phyloP scores from a whole-genome alignment of 1,284 basidiomycete species.

The Apiotrichum laibachii region DNA sequence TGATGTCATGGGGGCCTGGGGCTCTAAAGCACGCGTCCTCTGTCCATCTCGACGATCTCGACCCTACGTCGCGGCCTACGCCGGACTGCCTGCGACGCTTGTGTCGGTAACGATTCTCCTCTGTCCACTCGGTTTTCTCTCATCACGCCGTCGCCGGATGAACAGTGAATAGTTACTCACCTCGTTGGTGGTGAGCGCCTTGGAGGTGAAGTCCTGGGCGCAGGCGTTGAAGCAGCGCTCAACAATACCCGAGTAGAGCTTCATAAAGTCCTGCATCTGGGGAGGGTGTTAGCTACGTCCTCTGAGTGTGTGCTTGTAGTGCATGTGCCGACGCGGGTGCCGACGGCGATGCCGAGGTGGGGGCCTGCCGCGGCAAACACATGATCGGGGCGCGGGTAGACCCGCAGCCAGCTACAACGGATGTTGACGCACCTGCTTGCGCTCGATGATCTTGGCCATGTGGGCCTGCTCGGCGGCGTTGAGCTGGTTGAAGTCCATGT shows the following conservation, averaged over 20 bases:
- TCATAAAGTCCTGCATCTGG: constrained; percentile 98
- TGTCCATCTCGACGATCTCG: no score
- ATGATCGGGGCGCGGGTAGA: no score
- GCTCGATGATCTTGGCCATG: constrained; percentile 83
- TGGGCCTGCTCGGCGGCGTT: constrained; percentile 83
- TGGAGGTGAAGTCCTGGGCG: constrained; percentile 95
- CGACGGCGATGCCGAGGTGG: no score
- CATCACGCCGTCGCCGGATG: background rate
- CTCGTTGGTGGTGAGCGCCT: constrained; percentile 89
- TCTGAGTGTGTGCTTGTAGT: no score
- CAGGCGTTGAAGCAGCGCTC: constrained; percentile 94
- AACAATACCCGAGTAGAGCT: constrained; percentile 91
- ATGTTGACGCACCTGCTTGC: constrained; percentile 68
- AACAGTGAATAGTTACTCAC: constrained; percentile 52
- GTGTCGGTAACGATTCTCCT: background rate
- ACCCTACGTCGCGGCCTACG: no score
- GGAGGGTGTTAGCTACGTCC: background rate
- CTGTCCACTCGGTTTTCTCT: background rate
- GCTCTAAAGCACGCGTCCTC: no score
- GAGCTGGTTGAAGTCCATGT: constrained; percentile 82
- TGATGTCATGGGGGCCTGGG: no score
- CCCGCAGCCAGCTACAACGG: background rate
- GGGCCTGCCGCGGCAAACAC: no score
- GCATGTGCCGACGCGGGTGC: background rate
- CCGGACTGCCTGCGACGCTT: no score